Percentiles rank a stretch among this genome's conserved stretches.
These are phyloP conservation scores for Aspergillus luchuensis DNA, from an alignment of 2,329 filamentous ascomycete species.

Conservation along the genomic window DNA sequence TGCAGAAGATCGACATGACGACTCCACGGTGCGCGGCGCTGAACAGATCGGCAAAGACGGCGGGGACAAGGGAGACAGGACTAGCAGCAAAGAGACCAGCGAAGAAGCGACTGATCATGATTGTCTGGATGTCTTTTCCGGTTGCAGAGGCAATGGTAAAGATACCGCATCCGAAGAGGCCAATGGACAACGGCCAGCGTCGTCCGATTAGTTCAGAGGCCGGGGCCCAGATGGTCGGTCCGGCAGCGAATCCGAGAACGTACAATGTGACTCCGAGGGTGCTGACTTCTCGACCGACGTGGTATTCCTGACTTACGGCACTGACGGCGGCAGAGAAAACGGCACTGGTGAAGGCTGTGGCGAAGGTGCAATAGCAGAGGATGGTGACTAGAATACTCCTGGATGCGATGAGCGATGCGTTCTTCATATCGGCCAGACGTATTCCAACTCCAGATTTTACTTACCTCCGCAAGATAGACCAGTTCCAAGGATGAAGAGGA, in stretches of 20 bases:
- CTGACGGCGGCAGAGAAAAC: slow-evolving; percentile 69
- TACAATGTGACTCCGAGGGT: slow-evolving; percentile 53
- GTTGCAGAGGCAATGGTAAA: slow-evolving; percentile 52
- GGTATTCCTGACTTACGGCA: slow-evolving; percentile 54
- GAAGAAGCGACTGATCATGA: slow-evolving; percentile 52
- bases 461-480: slow-evolving; percentile 50
- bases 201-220: slow-evolving; percentile 63
- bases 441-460: not conserved
- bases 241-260: slow-evolving; percentile 58
- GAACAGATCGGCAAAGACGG: slow-evolving; percentile 54
- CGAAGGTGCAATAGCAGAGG: slow-evolving; percentile 51
- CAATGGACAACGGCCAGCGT: slow-evolving; percentile 53
- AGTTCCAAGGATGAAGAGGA: slow-evolving; percentile 56
- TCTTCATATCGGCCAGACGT: not conserved
- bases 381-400: slow-evolving; percentile 27
- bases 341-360: slow-evolving; percentile 56
- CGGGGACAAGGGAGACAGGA: slow-evolving; percentile 48
- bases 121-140: slow-evolving; percentile 43
- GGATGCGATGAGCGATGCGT: not conserved
- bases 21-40: slow-evolving; percentile 48
- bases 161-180: slow-evolving; percentile 46
- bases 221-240: slow-evolving; percentile 65
- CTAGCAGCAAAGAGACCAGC: slow-evolving; percentile 50
- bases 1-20: slow-evolving; percentile 53
- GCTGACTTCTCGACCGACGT: slow-evolving; percentile 47